Evolutionary conservation across 225 moss, liverwort and hornwort genomes (phyloP).

Genomic region (Thuidium tamariscinum): DNA sequence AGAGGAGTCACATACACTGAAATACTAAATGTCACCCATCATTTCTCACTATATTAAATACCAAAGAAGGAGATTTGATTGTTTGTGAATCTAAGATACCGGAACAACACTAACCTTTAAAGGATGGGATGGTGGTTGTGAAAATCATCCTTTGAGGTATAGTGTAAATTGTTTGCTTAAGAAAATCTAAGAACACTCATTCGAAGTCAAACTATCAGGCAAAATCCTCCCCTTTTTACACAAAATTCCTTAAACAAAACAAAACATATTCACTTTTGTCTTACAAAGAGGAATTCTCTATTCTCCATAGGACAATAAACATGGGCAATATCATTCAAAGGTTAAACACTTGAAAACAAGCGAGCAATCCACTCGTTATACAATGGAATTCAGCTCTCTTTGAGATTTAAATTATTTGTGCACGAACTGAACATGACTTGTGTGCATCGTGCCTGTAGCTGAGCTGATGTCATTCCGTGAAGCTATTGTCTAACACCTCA

Average conservation of each 20-base stretch:
- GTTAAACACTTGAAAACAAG: neutral
- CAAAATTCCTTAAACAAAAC: neutral
- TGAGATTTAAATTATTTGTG: neutral
- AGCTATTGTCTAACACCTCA: neutral
- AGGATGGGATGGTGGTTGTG: neutral
- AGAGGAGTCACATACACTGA: neutral
- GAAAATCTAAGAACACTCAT: neutral
- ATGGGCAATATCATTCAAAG: accelerated
- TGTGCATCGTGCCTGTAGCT: neutral
- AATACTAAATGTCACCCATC: neutral
- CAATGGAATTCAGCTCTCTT: neutral
- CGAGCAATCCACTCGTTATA: no score
- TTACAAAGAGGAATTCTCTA: neutral
- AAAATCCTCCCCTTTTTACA: neutral
- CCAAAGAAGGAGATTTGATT: neutral
- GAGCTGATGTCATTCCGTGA: neutral
- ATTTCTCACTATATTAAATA: neutral
- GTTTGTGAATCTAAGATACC: neutral
- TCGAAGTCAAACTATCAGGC: accelerated
- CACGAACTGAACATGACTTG: neutral
- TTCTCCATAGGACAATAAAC: neutral
- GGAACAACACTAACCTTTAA: neutral
- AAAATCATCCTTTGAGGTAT: neutral
- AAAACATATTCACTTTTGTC: no score
- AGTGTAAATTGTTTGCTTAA: no score